Base-by-base conservation (phyloP, 2,329 filamentous ascomycete species). In the Verticillium isaacii region DNA sequence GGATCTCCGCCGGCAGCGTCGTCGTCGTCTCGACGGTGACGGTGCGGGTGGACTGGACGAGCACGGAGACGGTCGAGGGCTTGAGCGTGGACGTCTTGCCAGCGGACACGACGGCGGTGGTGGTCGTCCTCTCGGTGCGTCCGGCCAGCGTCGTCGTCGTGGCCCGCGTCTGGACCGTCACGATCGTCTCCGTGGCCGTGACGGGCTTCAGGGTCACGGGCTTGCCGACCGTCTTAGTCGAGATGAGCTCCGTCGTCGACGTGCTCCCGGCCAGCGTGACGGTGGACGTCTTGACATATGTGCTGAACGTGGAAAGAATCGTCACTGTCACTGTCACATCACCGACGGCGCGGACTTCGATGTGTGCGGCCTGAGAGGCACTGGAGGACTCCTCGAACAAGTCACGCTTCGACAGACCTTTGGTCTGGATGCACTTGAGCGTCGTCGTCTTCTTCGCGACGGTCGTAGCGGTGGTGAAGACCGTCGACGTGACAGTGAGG, bases 261-360 rank as follows among this genome's bases (percentile, higher is more conserved):
- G 61, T 62, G 19, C 41, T 59, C 9, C 61, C 61, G 19, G 61
- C 34, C 15, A 62, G 52, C 19, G 39, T 58, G 57, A 58, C 57
- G 6, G 65, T 66, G 2, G 65, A 65, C 5, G 69, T 70, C 12
- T 61, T 69, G n/a, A 63, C 61, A 0, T 63, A 62, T 3, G 68
- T 68, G 23, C 58, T 68, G 2, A 61, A 57, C 0, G 57, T 58
- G 3, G 57, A 58, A 5, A 58, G 15, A 1, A 58, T 39, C 9
- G 57, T 58, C 14, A 58, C 57, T 0, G 57, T 58, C 2, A 58
- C 57, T 1, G 57, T 58, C 37, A 45, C 37, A 11, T 39, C 34
- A 19, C 39, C 57, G 5, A 50, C 37, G 17, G 57, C 57, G 15
- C 57, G 57, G 17, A 32, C 57, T 15, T 58, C 57, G 39, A 58